A percentile compares a stretch with the other conserved stretches of the same genome.
Evolutionary conservation across 805 yeast genomes (phyloP).

Genomic region (Saccharomycopsis sp.): DNA sequence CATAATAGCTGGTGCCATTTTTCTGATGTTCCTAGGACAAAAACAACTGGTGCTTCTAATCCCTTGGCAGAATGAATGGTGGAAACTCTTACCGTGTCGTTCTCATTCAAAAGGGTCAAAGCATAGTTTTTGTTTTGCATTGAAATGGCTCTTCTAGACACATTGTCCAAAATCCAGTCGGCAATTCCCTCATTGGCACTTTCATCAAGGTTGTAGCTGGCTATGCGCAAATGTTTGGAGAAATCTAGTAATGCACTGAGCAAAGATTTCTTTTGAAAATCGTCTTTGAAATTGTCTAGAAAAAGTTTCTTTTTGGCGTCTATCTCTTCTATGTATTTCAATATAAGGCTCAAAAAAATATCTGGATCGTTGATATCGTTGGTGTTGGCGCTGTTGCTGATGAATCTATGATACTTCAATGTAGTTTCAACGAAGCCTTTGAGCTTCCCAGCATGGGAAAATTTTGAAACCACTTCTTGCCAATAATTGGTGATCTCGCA

Average conservation of each 20-base stretch:
- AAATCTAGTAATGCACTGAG: slow-evolving; percentile 24
- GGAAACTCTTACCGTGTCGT: slow-evolving; percentile 43
- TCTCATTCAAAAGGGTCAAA: slow-evolving; percentile 25
- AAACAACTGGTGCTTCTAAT: slow-evolving; percentile 60
- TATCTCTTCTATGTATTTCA: neutral
- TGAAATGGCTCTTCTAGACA: neutral
- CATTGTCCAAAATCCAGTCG: neutral
- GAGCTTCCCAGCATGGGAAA: slow-evolving; percentile 24
- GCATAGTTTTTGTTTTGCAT: neutral
- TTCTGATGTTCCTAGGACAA: neutral
- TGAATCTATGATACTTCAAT: neutral
- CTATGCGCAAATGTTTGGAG: slow-evolving; percentile 28
- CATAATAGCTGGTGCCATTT: neutral
- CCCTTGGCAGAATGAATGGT: slow-evolving; percentile 76
- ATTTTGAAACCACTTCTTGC: neutral
- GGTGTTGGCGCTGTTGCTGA: neutral
- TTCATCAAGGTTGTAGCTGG: slow-evolving; percentile 19
- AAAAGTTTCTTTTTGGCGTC: neutral
- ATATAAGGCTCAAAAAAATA: neutral
- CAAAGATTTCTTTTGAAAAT: neutral
- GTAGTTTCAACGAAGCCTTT: slow-evolving; percentile 25
- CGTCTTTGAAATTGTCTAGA: neutral
- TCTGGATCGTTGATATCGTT: neutral
- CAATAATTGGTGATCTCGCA: neutral
- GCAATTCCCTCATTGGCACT: neutral